Conservation (phyloP, 306 rosid species). For the Coriaria nepalensis region DNA sequence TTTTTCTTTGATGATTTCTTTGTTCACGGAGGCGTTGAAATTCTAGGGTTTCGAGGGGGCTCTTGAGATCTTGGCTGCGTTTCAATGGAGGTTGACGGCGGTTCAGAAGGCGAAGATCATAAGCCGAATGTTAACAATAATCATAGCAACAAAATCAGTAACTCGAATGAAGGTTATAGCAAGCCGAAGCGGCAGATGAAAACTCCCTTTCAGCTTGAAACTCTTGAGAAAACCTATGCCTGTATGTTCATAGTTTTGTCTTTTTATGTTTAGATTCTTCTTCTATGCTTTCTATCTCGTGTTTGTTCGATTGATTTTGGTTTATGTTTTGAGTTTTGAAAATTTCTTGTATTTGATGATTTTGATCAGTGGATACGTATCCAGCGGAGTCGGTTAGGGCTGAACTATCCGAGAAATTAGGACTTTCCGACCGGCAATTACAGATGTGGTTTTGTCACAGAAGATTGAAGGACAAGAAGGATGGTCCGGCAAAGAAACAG, state of each 20-base stretch:
- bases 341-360: slow-evolving; percentile 8
- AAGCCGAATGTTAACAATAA: slow-evolving; percentile 20
- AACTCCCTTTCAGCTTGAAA: slow-evolving; percentile 94
- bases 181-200: slow-evolving; percentile 99
- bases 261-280: slow-evolving; percentile 6
- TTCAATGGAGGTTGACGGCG: slow-evolving; percentile 51
- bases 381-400: slow-evolving; percentile 71
- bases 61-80: slow-evolving; percentile 40
- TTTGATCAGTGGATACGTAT: slow-evolving; percentile 74
- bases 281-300: background rate
- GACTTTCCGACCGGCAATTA: slow-evolving; percentile 92
- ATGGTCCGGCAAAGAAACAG: slow-evolving; percentile 37
- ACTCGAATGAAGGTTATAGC: slow-evolving; percentile 88
- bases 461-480: slow-evolving; percentile 93
- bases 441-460: slow-evolving; percentile 99
- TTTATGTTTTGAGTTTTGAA: slow-evolving; percentile 8
- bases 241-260: slow-evolving; percentile 25
- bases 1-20: slow-evolving; percentile 18
- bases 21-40: slow-evolving; percentile 6
- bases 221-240: slow-evolving; percentile 82
- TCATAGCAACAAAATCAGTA: slow-evolving; percentile 37
- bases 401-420: slow-evolving; percentile 74
- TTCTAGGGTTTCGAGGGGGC: slow-evolving; percentile 41
- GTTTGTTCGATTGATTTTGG: background rate
- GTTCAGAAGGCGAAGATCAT: slow-evolving; percentile 57